These are phyloP conservation scores for Hericium rajendrae DNA, from an alignment of 768 basidiomycete species.

Conservation along the genomic window DNA sequence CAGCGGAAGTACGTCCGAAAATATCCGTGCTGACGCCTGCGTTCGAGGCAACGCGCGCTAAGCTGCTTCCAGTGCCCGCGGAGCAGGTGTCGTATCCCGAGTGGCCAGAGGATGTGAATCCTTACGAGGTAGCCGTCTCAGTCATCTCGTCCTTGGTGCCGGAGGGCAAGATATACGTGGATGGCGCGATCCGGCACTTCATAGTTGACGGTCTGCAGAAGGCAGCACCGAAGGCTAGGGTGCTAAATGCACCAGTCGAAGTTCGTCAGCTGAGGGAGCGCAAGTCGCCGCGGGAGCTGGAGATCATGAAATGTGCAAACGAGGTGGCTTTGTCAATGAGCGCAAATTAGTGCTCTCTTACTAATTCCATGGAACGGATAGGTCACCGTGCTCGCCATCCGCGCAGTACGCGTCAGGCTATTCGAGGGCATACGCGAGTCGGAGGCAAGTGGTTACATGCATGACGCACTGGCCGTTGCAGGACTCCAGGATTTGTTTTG, in stretches of 20 bases:
- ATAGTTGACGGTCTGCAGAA: constrained; percentile 52
- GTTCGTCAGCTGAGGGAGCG: constrained; percentile 61
- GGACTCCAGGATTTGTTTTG: constrained; percentile 53
- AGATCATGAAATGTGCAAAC: constrained; percentile 67
- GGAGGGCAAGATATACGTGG: constrained; percentile 42
- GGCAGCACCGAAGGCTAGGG: constrained; percentile 28
- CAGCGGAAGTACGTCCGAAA: constrained; percentile 28
- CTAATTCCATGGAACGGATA: constrained; percentile 18
- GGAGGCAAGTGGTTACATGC: constrained; percentile 49
- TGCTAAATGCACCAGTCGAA: constrained; percentile 42
- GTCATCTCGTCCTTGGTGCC: constrained; percentile 18
- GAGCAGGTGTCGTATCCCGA: constrained; percentile 25
- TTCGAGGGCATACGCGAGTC: constrained; percentile 72
- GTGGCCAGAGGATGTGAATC: constrained; percentile 29
- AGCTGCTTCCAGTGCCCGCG: constrained; percentile 43
- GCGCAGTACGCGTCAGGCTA: constrained; percentile 50
- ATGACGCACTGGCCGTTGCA: constrained; percentile 40
- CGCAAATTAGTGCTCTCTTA: not conserved
- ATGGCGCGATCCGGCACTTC: constrained; percentile 51
- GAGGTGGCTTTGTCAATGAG: constrained; percentile 37
- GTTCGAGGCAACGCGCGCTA: constrained; percentile 70
- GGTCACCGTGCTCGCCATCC: constrained; percentile 73
- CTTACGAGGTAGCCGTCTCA: constrained; percentile 43
- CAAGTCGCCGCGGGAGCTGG: constrained; percentile 63
- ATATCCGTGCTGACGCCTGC: constrained; percentile 62